phyloP scores from a whole-genome alignment of 106 monocot species.

The Dendrobium chrysotoxum region DNA sequence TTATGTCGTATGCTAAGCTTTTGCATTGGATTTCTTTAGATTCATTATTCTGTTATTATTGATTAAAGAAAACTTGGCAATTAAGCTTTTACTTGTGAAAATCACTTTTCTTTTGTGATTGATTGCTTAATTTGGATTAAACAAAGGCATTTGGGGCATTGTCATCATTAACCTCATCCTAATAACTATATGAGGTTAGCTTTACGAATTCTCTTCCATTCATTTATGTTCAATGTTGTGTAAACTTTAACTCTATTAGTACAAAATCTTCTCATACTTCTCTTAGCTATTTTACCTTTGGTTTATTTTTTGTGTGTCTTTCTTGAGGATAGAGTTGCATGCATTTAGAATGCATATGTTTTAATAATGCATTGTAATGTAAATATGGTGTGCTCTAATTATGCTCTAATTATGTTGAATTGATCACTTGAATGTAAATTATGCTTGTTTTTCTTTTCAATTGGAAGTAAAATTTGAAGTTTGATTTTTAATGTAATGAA shows the following conservation, averaged over 20 bases:
- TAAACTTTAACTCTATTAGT: background rate
- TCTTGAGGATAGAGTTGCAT: too few species aligned
- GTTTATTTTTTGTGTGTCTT: too few species aligned
- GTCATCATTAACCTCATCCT: background rate
- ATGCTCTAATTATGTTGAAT: too few species aligned
- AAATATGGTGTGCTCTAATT: too few species aligned
- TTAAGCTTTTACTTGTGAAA: background rate
- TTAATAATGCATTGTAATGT: too few species aligned
- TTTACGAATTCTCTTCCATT: background rate
- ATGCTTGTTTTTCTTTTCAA: too few species aligned
- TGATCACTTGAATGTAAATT: too few species aligned
- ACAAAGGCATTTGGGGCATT: background rate
- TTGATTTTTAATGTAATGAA: too few species aligned
- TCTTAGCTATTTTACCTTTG: too few species aligned
- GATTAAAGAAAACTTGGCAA: background rate
- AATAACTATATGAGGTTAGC: background rate
- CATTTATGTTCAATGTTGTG: background rate
- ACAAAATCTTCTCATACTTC: background rate
- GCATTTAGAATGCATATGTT: too few species aligned
- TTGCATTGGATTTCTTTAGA: background rate
- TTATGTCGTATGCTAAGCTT: background rate
- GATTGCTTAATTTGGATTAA: background rate
- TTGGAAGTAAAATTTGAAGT: too few species aligned
- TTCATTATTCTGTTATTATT: background rate
- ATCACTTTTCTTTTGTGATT: background rate